phyloP scores from a whole-genome alignment of 2,329 filamentous ascomycete genomes.

The Talaromyces funiculosus region DNA sequence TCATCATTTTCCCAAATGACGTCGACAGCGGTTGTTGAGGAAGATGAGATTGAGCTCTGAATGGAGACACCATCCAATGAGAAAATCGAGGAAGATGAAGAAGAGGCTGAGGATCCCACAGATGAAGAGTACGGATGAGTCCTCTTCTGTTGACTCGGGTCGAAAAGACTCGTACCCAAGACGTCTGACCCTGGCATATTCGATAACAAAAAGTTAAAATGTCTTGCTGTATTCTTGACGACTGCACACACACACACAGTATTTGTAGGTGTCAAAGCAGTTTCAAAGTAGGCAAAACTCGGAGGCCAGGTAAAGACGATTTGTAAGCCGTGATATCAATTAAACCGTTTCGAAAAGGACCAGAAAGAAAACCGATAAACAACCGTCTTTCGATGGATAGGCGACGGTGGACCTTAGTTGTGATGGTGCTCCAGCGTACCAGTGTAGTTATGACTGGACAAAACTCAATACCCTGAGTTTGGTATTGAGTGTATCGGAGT shows the following conservation, averaged over 20 bases:
- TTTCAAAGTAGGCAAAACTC: conserved; percentile 15
- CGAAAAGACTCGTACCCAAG: conserved; percentile 37
- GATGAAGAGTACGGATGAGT: conserved; percentile 61
- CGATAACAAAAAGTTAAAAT: conserved; percentile 16
- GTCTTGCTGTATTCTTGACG: conserved; percentile 7
- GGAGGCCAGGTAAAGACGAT: conserved; percentile 9
- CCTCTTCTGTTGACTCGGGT: conserved; percentile 33
- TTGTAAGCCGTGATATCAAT: conserved; percentile 22
- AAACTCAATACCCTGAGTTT: not conserved
- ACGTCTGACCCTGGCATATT: conserved; percentile 42
- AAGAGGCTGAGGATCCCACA: conserved; percentile 68
- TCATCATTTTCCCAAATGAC: conserved; percentile 40
- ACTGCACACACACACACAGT: conserved; percentile 6
- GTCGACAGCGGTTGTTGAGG: conserved; percentile 58
- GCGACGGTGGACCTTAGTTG: conserved; percentile 28
- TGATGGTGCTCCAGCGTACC: conserved; percentile 23
- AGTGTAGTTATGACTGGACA: conserved; percentile 1
- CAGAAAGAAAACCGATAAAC: conserved; percentile 28
- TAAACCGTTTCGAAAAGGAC: conserved; percentile 29
- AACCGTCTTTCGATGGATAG: conserved; percentile 27
- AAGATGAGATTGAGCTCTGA: conserved; percentile 65
- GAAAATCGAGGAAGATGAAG: conserved; percentile 71
- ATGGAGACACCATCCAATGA: conserved; percentile 61
- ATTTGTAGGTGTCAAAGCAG: not conserved
- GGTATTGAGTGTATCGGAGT: conserved; percentile 2